A percentile compares a stretch with the other conserved stretches of the same genome.
These are phyloP conservation scores for Stephanodiscus triporus DNA, from an alignment of 108 stramenopile genomes.

Conservation along the genomic window DNA sequence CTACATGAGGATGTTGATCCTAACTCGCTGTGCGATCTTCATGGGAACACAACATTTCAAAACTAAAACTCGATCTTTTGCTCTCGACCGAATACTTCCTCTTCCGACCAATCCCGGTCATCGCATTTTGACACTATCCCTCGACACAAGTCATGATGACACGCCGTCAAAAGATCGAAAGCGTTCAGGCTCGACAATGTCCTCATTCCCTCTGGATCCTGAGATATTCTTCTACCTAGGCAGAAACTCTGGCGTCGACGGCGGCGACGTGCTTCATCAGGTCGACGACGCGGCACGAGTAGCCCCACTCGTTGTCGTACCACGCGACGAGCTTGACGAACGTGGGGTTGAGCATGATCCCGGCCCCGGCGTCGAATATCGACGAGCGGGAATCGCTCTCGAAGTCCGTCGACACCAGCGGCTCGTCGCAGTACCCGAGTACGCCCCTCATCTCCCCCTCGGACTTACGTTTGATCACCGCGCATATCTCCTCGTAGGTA, in stretches of 20 bases:
- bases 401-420: constrained; percentile 97
- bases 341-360: constrained; percentile 94
- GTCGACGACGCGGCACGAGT: constrained; percentile 95
- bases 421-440: constrained; percentile 99
- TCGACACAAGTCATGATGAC: too few species aligned
- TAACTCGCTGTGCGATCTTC: too few species aligned
- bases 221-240: constrained; percentile 43
- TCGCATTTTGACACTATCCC: too few species aligned
- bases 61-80: too few species aligned
- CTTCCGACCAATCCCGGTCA: too few species aligned
- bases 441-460: constrained; percentile 97
- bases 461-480: constrained; percentile 85
- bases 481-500: constrained; percentile 98
- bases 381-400: constrained; percentile 93
- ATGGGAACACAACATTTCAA: too few species aligned
- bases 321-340: constrained; percentile 98
- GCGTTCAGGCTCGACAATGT: too few species aligned
- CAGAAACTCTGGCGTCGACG: constrained; percentile 85
- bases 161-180: too few species aligned
- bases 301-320: constrained; percentile 98
- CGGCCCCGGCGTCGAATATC: constrained; percentile 99
- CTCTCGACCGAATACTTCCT: too few species aligned
- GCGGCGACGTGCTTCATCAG: constrained; percentile 95
- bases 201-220: background rate
- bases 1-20: too few species aligned